Base-by-base conservation (phyloP, 1,284 basidiomycete genomes). In the Sparassis latifolia region DNA sequence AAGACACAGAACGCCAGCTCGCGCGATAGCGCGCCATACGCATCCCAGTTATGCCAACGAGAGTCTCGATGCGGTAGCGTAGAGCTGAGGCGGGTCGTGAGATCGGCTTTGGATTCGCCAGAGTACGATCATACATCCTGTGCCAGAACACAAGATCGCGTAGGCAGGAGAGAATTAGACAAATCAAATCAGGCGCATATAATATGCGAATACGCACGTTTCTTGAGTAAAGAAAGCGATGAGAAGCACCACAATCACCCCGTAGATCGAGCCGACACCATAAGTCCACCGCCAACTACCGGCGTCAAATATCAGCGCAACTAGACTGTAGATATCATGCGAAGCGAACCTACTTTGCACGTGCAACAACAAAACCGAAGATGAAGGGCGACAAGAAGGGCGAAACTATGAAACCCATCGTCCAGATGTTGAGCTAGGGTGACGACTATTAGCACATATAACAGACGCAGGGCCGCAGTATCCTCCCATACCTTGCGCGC, bases 211-310 rank as follows among this genome's bases (percentile, higher is more conserved):
- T 10, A 64, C 73, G 58, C 60, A 83, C 82, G 84, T 86, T 60
- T 88, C 85, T 53, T 86, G 77, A 60, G 75, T 67, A 56, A 84
- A 77, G 47, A 84, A 64, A 3, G 68, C 63, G 48, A 89, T 83
- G 27, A 86, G 57, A 3, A 72, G 40, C 5, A 87, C 71, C 4
- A 88, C 80, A 10, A 84, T 52, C 0, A 65, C 65, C 33, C 70
- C 69, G 58, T 86, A 88, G 3, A 86, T 75, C 37, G 74, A 77
- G 2, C 78, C 85, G 44, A 82, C 78, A 5, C 82, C 84, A 55
- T 87, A 89, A 3, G 84, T 74, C 85, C 86, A 89, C 42, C 84
- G 69, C 81, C 82, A 87, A 47, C 73, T 80, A 28, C 33, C 12
- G 12, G 6, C 12, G 35, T 7, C 35, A 12, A 37, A 12, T 6